Conservation (phyloP, 257 asterid genomes). For the Petunia secreta region DNA sequence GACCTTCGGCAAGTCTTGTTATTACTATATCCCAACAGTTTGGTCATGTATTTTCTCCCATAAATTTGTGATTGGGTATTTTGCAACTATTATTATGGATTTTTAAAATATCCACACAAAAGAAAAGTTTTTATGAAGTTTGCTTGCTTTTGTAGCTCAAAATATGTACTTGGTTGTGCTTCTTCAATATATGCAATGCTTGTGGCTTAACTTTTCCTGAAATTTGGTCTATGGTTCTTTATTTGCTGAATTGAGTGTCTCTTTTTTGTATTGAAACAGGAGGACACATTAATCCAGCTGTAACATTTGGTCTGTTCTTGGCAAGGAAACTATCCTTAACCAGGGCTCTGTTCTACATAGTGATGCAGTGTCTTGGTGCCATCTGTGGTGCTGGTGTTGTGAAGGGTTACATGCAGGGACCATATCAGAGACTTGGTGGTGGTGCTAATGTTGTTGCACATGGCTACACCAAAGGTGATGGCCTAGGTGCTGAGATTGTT, state of each 20-base stretch:
- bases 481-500: conserved; percentile 54
- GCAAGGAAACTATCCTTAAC: conserved; percentile 55
- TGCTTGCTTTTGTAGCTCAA: too few species aligned
- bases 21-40: not conserved
- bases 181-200: too few species aligned
- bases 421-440: not conserved
- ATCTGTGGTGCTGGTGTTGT: conserved; percentile 35
- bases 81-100: not conserved
- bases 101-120: not conserved
- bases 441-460: conserved; percentile 4
- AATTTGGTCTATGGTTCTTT: conserved; percentile 36
- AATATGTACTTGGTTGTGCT: too few species aligned
- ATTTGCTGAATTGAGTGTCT: not conserved
- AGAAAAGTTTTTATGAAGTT: too few species aligned
- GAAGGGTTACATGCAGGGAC: conserved; percentile 20
- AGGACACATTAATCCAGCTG: conserved; percentile 52
- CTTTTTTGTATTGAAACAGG: conserved; percentile 37
- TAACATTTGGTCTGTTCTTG: conserved; percentile 23
- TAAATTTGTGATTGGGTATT: not conserved
- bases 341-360: conserved; percentile 40
- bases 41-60: not conserved
- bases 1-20: too few species aligned
- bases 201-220: not conserved
- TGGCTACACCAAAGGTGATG: conserved; percentile 35
- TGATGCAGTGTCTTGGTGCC: conserved; percentile 29